Percentiles rank a stretch among this genome's conserved stretches.
These are phyloP conservation scores for Alloascoidea hylecoeti DNA, from an alignment of 805 yeast genomes.

Conservation along the genomic window DNA sequence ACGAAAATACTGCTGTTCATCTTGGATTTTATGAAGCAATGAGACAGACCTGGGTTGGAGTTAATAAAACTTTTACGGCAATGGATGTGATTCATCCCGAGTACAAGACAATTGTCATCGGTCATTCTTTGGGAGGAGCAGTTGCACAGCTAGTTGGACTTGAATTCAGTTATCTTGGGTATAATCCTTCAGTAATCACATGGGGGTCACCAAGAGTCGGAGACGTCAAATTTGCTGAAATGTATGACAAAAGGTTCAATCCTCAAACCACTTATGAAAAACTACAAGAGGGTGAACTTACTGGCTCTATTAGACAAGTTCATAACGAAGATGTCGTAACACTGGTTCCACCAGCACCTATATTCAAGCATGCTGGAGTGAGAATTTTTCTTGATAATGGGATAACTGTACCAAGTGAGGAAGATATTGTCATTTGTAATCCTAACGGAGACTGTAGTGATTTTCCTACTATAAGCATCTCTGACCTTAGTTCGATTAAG, in stretches of 20 bases:
- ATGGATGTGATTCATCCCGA: slow-evolving; percentile 21
- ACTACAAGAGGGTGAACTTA: neutral
- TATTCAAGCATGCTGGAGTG: neutral
- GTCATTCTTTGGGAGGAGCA: slow-evolving; percentile 73
- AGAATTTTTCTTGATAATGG: neutral
- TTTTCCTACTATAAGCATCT: slow-evolving; percentile 97
- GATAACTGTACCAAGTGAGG: too few species aligned
- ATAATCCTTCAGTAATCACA: slow-evolving; percentile 37
- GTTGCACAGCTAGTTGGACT: slow-evolving; percentile 46
- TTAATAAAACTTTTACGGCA: neutral
- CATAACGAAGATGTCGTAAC: neutral
- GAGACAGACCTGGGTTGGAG: neutral
- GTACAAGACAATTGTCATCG: slow-evolving; percentile 38
- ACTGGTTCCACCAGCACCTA: neutral
- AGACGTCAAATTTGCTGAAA: slow-evolving; percentile 29
- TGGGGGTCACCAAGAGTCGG: slow-evolving; percentile 57
- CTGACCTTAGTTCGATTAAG: too few species aligned
- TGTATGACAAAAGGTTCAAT: slow-evolving; percentile 26
- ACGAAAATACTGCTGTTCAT: neutral
- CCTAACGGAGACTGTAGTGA: slow-evolving; percentile 1
- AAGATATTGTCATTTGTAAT: neutral
- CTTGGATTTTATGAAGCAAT: neutral
- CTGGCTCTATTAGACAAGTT: neutral
- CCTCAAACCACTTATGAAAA: neutral
- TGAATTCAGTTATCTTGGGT: slow-evolving; percentile 38